A percentile compares a stretch with the other conserved stretches of the same genome.
phyloP scores from a whole-genome alignment of 345 rosid genomes.

The Sisymbrium altissimum region DNA sequence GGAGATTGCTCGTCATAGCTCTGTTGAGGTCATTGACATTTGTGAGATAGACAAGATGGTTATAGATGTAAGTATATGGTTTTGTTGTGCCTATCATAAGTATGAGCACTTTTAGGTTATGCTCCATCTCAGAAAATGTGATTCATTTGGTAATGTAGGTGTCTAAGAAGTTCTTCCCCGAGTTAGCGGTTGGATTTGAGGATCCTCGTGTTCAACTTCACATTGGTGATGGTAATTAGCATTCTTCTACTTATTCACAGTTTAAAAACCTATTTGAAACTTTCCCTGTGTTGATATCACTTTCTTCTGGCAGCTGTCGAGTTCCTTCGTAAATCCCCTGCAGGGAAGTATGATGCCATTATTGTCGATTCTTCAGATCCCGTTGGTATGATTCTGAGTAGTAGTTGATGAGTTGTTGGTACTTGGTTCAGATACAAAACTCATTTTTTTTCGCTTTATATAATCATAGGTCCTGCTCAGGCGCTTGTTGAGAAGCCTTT shows the following conservation, averaged over 20 bases:
- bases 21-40: constrained; percentile 86
- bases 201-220: constrained; percentile 92
- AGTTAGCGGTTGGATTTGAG: constrained; percentile 80
- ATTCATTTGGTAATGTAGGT: constrained; percentile 46
- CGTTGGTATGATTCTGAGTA: constrained; percentile 53
- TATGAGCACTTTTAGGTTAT: not conserved
- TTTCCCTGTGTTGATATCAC: constrained; percentile 11
- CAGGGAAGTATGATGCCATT: constrained; percentile 85
- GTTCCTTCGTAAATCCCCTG: constrained; percentile 57
- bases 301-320: constrained; percentile 65
- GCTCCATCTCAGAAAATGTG: not conserved
- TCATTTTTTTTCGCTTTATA: not conserved
- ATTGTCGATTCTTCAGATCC: constrained; percentile 98
- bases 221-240: constrained; percentile 87
- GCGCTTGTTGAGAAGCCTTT: constrained; percentile 96
- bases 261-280: not conserved
- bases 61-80: constrained; percentile 66
- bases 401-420: not conserved
- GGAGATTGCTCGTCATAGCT: constrained; percentile 83
- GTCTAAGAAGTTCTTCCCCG: constrained; percentile 73
- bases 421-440: not conserved
- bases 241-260: not conserved
- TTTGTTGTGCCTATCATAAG: not conserved
- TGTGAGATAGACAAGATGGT: constrained; percentile 98
- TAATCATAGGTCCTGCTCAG: constrained; percentile 77